Evolutionary conservation across 805 yeast species (phyloP).

Genomic region (Helenozyma rhizophorensis): DNA sequence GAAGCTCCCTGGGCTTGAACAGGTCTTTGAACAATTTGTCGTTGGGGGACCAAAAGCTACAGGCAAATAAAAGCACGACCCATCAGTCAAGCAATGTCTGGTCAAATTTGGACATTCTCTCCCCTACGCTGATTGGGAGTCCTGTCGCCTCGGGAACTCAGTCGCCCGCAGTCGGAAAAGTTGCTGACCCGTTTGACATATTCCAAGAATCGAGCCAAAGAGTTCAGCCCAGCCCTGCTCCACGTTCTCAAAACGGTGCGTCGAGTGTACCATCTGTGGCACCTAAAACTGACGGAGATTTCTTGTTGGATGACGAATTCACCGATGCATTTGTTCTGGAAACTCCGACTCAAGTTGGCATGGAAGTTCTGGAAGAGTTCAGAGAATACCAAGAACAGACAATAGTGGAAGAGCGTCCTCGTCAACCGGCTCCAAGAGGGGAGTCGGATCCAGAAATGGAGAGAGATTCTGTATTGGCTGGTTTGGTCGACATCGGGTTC

Average conservation of each 20-base stretch:
- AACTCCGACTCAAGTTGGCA: not conserved
- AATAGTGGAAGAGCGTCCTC: too few relatives aligned
- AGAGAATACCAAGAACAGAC: too few relatives aligned
- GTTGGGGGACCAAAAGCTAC: slow-evolving; percentile 7
- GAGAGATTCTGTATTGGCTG: slow-evolving; percentile 56
- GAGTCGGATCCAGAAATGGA: slow-evolving; percentile 2
- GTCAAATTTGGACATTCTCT: slow-evolving; percentile 9
- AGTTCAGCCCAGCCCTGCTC: not conserved
- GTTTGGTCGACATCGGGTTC: slow-evolving; percentile 78
- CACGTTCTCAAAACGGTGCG: not conserved
- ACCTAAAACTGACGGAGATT: slow-evolving; percentile 4
- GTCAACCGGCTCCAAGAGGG: too few relatives aligned
- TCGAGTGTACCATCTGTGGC: too few relatives aligned
- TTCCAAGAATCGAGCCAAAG: slow-evolving; percentile 6
- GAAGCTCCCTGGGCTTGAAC: slow-evolving; percentile 8
- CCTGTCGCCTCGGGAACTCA: not conserved
- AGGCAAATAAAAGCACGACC: not conserved
- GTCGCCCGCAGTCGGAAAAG: too few relatives aligned
- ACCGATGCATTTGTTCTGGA: slow-evolving; percentile 30
- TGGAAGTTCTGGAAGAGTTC: too few relatives aligned
- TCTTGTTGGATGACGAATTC: slow-evolving; percentile 40
- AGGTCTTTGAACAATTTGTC: slow-evolving; percentile 12
- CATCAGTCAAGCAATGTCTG: too few relatives aligned
- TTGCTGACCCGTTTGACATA: slow-evolving; percentile 24
- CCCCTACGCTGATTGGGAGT: slow-evolving; percentile 5